Conservation (phyloP, 1,139 yeast species). For the Yamadazyma jaroonii region DNA sequence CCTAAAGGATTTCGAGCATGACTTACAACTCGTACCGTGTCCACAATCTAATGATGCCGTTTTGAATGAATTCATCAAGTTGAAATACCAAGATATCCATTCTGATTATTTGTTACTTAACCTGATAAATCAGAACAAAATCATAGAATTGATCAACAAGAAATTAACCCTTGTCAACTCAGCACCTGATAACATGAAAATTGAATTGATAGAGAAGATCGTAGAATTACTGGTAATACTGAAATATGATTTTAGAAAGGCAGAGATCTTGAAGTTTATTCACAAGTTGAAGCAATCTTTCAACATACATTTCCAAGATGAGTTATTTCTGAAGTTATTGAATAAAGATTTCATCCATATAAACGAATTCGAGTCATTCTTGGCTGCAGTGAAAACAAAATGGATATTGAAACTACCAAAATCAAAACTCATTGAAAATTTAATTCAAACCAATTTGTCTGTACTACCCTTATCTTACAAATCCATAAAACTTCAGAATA, state of each 20-base stretch:
- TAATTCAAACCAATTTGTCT: slow-evolving; percentile 31
- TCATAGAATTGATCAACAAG: slow-evolving; percentile 38
- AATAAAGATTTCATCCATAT: slow-evolving; percentile 19
- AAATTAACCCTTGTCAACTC: slow-evolving; percentile 28
- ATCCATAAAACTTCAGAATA: slow-evolving; percentile 21
- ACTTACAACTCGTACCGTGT: background rate
- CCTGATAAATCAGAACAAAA: slow-evolving; percentile 13
- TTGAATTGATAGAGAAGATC: slow-evolving; percentile 21
- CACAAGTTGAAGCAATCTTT: slow-evolving; percentile 1
- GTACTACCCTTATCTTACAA: slow-evolving; percentile 28
- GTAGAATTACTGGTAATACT: slow-evolving; percentile 29
- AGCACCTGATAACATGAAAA: slow-evolving; percentile 10
- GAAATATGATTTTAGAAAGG: slow-evolving; percentile 34
- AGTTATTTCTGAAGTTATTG: slow-evolving; percentile 8
- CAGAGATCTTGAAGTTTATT: slow-evolving; percentile 26
- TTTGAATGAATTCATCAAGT: slow-evolving; percentile 9
- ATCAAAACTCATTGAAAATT: slow-evolving; percentile 20
- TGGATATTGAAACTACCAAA: slow-evolving; percentile 14
- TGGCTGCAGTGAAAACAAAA: slow-evolving; percentile 12
- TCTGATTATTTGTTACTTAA: slow-evolving; percentile 32
- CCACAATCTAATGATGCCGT: background rate
- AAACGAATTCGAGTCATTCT: slow-evolving; percentile 16
- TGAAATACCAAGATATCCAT: slow-evolving; percentile 18
- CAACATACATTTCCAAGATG: slow-evolving; percentile 6
- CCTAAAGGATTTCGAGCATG: slow-evolving; percentile 2